Evolutionary conservation across 495 filamentous ascomycete genomes (phyloP).

Genomic region (Letharia columbiana): DNA sequence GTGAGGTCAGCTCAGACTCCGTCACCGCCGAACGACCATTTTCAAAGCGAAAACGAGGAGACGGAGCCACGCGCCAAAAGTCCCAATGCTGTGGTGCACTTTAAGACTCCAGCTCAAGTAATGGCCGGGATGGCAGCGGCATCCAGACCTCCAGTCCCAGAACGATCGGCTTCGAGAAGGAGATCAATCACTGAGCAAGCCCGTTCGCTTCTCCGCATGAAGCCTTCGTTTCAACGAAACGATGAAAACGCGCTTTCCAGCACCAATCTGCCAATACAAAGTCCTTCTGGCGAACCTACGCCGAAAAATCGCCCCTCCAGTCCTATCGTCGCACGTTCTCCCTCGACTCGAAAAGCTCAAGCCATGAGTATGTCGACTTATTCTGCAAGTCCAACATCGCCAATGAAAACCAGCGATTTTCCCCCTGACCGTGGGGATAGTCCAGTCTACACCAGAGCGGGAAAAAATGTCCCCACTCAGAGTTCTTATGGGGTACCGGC

Average conservation of each 20-base stretch:
- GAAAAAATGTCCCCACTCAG: constrained; percentile 17
- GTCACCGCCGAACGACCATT: not conserved
- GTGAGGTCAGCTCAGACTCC: not conserved
- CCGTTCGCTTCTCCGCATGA: constrained; percentile 20
- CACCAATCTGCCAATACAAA: constrained; percentile 20
- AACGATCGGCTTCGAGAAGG: constrained; percentile 17
- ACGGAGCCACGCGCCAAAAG: not conserved
- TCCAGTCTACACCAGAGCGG: constrained; percentile 11
- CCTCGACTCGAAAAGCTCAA: constrained; percentile 18
- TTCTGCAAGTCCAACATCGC: constrained; percentile 21
- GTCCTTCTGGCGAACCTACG: constrained; percentile 14
- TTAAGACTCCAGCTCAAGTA: constrained; percentile 17
- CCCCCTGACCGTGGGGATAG: constrained; percentile 14
- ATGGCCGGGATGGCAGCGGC: constrained; percentile 14
- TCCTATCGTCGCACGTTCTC: constrained; percentile 16
- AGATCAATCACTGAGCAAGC: constrained; percentile 19
- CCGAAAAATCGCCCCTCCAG: constrained; percentile 15
- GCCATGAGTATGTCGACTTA: constrained; percentile 24
- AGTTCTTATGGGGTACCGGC: constrained; percentile 19
- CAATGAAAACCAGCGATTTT: constrained; percentile 11
- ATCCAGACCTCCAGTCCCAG: constrained; percentile 15
- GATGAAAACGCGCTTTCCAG: constrained; percentile 15
- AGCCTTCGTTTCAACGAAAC: constrained; percentile 8
- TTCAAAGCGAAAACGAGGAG: not conserved
- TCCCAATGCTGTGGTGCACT: constrained; percentile 3